These are phyloP conservation scores for Aspergillus mulundensis DNA, from an alignment of 495 filamentous ascomycete genomes.

Conservation along the genomic window DNA sequence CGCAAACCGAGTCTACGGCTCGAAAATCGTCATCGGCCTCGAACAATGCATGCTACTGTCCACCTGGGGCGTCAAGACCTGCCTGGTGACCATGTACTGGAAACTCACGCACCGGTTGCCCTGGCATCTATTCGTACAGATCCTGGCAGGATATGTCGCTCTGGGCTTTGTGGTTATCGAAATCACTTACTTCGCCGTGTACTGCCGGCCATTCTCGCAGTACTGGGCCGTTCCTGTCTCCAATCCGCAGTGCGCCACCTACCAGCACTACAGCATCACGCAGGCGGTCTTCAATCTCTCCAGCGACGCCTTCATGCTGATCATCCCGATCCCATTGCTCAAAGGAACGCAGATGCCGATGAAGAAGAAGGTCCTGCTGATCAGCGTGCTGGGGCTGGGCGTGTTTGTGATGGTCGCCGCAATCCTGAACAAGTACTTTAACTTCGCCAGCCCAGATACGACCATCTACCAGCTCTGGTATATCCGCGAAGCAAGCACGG, in stretches of 20 bases:
- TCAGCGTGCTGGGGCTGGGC: conserved; percentile 48
- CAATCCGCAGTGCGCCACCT: conserved; percentile 33
- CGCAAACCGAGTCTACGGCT: conserved; percentile 41
- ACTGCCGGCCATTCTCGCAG: conserved; percentile 57
- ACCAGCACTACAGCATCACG: conserved; percentile 56
- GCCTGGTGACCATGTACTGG: conserved; percentile 49
- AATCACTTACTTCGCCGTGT: conserved; percentile 58
- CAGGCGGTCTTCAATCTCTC: conserved; percentile 65
- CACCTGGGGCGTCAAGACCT: conserved; percentile 49
- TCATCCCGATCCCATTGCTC: conserved; percentile 57
- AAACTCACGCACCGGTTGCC: conserved; percentile 36
- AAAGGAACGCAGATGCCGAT: conserved; percentile 48
- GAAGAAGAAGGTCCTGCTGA: conserved; percentile 49
- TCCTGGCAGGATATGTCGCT: conserved; percentile 50
- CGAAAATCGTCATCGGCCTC: conserved; percentile 51
- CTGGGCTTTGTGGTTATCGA: conserved; percentile 57
- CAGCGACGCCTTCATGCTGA: conserved; percentile 59
- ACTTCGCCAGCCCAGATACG: conserved; percentile 51
- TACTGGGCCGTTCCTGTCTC: conserved; percentile 54
- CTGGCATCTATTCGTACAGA: conserved; percentile 45
- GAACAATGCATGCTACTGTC: conserved; percentile 51
- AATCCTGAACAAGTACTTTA: conserved; percentile 65
- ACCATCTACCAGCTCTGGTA: conserved; percentile 58
- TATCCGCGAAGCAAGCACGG: conserved; percentile 59
- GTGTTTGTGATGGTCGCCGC: conserved; percentile 61